A percentile compares a stretch with the other conserved stretches of the same genome.
Conservation (phyloP, 345 rosid species). For the Gossypium herbaceum region DNA sequence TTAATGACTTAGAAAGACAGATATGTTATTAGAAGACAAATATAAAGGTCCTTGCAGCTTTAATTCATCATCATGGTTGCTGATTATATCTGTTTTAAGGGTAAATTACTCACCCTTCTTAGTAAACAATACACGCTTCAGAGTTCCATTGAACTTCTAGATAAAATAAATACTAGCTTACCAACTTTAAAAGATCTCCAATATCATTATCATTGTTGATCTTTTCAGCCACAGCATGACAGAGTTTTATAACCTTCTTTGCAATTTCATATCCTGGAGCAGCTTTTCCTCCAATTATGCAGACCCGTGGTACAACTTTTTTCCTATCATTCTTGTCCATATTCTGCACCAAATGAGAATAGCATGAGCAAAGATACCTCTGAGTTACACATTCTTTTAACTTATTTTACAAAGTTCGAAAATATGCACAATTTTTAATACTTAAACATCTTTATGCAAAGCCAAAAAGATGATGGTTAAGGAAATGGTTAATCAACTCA, state of each 20-base stretch:
- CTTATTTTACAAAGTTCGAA: neutral
- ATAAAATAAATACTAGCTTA: conserved; percentile 6
- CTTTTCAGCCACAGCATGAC: conserved; percentile 42
- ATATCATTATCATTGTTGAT: conserved; percentile 41
- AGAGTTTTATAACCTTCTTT: conserved; percentile 43
- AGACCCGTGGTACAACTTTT: conserved; percentile 47
- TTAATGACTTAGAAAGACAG: conserved; percentile 5
- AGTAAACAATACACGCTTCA: neutral
- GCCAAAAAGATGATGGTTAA: neutral
- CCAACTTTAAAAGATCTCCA: conserved; percentile 46
- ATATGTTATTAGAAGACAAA: neutral
- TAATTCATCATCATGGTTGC: neutral
- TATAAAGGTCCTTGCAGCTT: neutral
- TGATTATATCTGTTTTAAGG: conserved; percentile 4
- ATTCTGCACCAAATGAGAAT: conserved; percentile 23
- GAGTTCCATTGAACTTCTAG: neutral
- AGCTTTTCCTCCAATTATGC: conserved; percentile 52
- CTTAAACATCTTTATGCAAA: neutral
- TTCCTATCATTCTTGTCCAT: conserved; percentile 37
- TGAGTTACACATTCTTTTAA: neutral
- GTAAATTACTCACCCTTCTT: conserved; percentile 1
- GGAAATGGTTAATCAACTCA: neutral
- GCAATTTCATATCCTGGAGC: conserved; percentile 53
- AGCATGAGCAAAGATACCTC: conserved; percentile 2
- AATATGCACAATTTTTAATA: neutral